A percentile compares a stretch with the other conserved stretches of the same genome.
These are phyloP conservation scores for Ophiocordyceps robertsii DNA, from an alignment of 2,329 filamentous ascomycete species.

Conservation along the genomic window DNA sequence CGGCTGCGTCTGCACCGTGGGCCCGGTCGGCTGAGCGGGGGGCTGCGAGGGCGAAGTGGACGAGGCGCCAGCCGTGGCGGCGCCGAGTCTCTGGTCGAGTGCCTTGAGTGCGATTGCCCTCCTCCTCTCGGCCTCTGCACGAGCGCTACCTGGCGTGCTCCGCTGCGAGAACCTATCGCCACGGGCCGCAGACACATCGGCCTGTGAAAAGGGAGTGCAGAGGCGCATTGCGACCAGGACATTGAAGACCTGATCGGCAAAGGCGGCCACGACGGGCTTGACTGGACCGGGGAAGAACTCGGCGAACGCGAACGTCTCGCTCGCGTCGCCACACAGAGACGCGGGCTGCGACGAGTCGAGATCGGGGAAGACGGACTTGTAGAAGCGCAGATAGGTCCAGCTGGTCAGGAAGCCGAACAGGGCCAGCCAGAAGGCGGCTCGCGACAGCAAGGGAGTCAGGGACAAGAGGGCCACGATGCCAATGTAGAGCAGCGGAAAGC, in stretches of 20 bases:
- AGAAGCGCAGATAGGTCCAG: slow-evolving; percentile 96
- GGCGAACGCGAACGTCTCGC: slow-evolving; percentile 90
- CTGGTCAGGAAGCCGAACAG: slow-evolving; percentile 72
- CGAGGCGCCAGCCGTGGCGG: slow-evolving; percentile 48
- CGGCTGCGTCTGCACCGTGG: slow-evolving; percentile 43
- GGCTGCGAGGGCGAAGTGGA: slow-evolving; percentile 15
- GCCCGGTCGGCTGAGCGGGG: slow-evolving; percentile 30
- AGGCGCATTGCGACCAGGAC: slow-evolving; percentile 62
- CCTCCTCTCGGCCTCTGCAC: slow-evolving; percentile 83
- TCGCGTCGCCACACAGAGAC: slow-evolving; percentile 74
- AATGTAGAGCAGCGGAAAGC: slow-evolving; percentile 61
- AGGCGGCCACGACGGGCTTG: slow-evolving; percentile 61
- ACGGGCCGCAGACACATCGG: slow-evolving; percentile 63
- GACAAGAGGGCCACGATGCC: slow-evolving; percentile 54
- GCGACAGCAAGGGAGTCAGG: slow-evolving; percentile 43
- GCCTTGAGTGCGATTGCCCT: slow-evolving; percentile 82
- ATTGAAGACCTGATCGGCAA: slow-evolving; percentile 64
- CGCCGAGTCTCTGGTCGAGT: slow-evolving; percentile 79
- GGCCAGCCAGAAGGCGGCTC: slow-evolving; percentile 67
- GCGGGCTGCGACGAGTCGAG: slow-evolving; percentile 48
- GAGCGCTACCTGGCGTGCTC: slow-evolving; percentile 51
- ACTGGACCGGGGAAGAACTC: slow-evolving; percentile 84
- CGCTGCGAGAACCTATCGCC: slow-evolving; percentile 44
- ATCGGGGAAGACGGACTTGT: slow-evolving; percentile 62
- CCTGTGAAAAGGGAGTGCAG: slow-evolving; percentile 73